phyloP scores from a whole-genome alignment of 495 filamentous ascomycete genomes.

The Penicillium argentinense region DNA sequence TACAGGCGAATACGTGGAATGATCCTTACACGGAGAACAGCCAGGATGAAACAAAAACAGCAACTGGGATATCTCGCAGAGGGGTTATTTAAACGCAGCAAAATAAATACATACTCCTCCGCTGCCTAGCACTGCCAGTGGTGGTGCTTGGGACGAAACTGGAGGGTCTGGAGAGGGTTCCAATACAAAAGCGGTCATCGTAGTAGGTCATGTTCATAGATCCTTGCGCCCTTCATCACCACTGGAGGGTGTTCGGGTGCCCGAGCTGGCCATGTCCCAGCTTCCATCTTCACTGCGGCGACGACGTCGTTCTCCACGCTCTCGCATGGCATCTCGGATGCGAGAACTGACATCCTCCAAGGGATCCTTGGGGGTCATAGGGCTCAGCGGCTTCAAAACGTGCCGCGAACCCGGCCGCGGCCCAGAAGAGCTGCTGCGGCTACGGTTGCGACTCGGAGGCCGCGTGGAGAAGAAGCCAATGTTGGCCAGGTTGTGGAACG shows the following conservation, averaged over 20 bases:
- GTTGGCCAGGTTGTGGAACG: conserved; percentile 81
- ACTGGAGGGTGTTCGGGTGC: conserved; percentile 44
- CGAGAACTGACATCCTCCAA: conserved; percentile 81
- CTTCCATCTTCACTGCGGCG: conserved; percentile 60
- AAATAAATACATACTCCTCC: conserved; percentile 20
- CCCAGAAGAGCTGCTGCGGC: conserved; percentile 64
- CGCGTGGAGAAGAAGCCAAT: conserved; percentile 87
- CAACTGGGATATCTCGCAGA: conserved; percentile 26
- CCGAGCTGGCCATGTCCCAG: conserved; percentile 49
- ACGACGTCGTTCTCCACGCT: conserved; percentile 72
- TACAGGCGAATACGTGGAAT: too few relatives aligned
- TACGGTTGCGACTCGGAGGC: conserved; percentile 65
- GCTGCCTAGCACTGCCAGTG: conserved; percentile 19
- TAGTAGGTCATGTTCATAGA: conserved; percentile 28
- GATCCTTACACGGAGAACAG: too few relatives aligned
- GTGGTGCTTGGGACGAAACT: conserved; percentile 2
- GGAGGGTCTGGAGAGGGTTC: conserved; percentile 3
- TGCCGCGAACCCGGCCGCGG: conserved; percentile 62
- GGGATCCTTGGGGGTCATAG: conserved; percentile 66
- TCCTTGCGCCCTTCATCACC: conserved; percentile 43
- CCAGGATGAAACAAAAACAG: neutral
- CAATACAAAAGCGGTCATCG: conserved; percentile 3
- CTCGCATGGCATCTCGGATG: conserved; percentile 85
- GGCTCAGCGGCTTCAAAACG: conserved; percentile 69
- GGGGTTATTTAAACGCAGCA: conserved; percentile 19